Evolutionary conservation across 2,329 filamentous ascomycete genomes (phyloP).

Genomic region (Fusarium bactridioides): DNA sequence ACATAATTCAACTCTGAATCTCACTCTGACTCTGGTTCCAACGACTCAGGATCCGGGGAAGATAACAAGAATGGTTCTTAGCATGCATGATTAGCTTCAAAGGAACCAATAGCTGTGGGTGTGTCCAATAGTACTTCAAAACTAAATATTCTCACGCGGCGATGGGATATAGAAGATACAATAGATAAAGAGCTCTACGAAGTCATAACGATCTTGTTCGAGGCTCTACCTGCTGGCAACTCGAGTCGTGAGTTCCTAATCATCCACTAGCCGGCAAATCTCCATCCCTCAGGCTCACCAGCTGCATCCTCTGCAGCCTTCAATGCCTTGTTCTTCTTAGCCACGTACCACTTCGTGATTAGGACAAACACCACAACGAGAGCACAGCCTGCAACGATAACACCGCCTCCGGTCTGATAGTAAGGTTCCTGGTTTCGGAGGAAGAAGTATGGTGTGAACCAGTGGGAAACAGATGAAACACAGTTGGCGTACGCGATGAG

Average conservation of each 20-base stretch:
- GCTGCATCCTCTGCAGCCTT: slow-evolving; percentile 26
- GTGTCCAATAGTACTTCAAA: background rate
- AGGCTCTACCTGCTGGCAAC: fast-evolving
- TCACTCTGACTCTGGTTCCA: background rate
- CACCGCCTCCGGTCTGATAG: slow-evolving; percentile 43
- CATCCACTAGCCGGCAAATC: slow-evolving; percentile 5
- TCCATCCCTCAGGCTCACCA: slow-evolving; percentile 23
- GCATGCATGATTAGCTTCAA: background rate
- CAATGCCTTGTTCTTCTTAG: slow-evolving; percentile 39
- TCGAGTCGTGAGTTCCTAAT: fast-evolving
- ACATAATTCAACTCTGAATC: background rate
- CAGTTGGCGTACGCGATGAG: slow-evolving; percentile 54
- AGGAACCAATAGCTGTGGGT: background rate
- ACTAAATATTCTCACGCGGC: background rate
- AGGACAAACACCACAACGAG: slow-evolving; percentile 29
- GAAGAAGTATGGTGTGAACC: slow-evolving; percentile 53
- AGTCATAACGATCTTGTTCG: fast-evolving
- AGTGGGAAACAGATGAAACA: slow-evolving; percentile 50
- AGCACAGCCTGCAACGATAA: slow-evolving; percentile 40
- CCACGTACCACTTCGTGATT: slow-evolving; percentile 34
- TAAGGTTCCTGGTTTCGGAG: slow-evolving; percentile 42
- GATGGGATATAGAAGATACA: no score
- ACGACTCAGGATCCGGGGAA: fast-evolving
- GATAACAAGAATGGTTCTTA: no score
- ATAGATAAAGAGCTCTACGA: fast-evolving